Conservation (phyloP, 2,329 filamentous ascomycete species). For the Colletotrichum limetticola region DNA sequence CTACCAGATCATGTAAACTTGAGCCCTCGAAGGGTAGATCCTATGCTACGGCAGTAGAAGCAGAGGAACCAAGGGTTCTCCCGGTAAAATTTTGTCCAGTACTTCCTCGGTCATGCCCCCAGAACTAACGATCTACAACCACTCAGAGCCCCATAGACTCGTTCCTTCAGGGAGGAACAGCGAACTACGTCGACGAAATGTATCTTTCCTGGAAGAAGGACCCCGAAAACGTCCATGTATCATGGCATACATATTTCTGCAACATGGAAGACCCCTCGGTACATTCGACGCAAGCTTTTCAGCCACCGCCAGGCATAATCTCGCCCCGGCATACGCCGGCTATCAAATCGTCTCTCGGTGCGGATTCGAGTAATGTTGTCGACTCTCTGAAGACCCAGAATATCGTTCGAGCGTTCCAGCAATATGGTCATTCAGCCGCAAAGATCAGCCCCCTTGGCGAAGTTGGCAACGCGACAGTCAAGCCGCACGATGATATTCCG, state of each 20-base stretch:
- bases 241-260: conserved; percentile 99
- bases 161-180: conserved; percentile 95
- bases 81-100: neutral
- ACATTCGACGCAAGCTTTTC: conserved; percentile 96
- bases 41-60: neutral
- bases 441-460: conserved; percentile 96
- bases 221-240: conserved; percentile 91
- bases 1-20: neutral
- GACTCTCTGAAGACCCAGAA: conserved; percentile 98
- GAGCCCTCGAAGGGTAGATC: neutral
- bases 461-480: conserved; percentile 82
- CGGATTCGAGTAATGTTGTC: conserved; percentile 79
- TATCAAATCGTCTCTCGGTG: conserved; percentile 74
- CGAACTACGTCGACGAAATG: conserved; percentile 99
- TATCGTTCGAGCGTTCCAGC: conserved; percentile 95
- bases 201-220: conserved; percentile 97
- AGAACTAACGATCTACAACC: rapidly evolving
- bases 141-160: conserved; percentile 66
- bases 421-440: conserved; percentile 96
- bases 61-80: neutral
- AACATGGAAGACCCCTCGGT: conserved; percentile 99
- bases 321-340: conserved; percentile 78
- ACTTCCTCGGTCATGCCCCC: neutral
- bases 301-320: conserved; percentile 91
- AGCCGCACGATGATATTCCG: conserved; percentile 78